Evolutionary conservation across 2,329 filamentous ascomycete species (phyloP).

Genomic region (Colletotrichum lentis): DNA sequence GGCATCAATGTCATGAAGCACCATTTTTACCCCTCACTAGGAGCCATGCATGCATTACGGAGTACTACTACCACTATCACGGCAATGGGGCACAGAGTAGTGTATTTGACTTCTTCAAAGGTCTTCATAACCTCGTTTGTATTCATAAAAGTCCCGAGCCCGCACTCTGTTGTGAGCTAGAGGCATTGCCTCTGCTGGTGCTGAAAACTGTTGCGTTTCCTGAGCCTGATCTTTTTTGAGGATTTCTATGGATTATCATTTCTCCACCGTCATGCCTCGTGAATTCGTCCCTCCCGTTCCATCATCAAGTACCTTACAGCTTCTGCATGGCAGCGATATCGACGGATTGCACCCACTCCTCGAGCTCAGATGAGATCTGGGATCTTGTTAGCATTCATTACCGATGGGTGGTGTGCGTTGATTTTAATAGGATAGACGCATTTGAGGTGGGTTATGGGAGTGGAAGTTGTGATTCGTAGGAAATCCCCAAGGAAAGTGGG

Average conservation of each 20-base stretch:
- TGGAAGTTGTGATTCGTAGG: no score
- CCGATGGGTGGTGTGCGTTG: no score
- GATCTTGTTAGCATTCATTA: not conserved
- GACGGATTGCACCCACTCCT: slow-evolving; percentile 95
- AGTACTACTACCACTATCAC: no score
- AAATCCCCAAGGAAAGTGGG: no score
- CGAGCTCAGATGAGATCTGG: slow-evolving; percentile 73
- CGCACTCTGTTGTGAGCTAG: slow-evolving; percentile 29
- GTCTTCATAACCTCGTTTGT: slow-evolving; percentile 37
- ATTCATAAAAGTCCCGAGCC: slow-evolving; percentile 34
- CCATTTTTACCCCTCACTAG: slow-evolving; percentile 7
- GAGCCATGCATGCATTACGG: not conserved
- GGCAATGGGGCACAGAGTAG: not conserved
- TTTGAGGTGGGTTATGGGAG: no score
- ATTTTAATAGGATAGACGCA: no score
- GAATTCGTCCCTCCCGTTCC: slow-evolving; percentile 41
- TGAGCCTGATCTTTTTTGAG: slow-evolving; percentile 35
- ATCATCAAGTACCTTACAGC: slow-evolving; percentile 38
- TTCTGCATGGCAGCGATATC: slow-evolving; percentile 66
- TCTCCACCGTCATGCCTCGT: slow-evolving; percentile 47
- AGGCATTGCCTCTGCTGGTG: slow-evolving; percentile 27
- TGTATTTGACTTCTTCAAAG: slow-evolving; percentile 30
- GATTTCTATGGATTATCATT: slow-evolving; percentile 38
- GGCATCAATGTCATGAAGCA: slow-evolving; percentile 6
- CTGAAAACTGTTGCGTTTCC: slow-evolving; percentile 28